Evolutionary conservation across 2,329 filamentous ascomycete genomes (phyloP).

Genomic region (Epichloe scottii): DNA sequence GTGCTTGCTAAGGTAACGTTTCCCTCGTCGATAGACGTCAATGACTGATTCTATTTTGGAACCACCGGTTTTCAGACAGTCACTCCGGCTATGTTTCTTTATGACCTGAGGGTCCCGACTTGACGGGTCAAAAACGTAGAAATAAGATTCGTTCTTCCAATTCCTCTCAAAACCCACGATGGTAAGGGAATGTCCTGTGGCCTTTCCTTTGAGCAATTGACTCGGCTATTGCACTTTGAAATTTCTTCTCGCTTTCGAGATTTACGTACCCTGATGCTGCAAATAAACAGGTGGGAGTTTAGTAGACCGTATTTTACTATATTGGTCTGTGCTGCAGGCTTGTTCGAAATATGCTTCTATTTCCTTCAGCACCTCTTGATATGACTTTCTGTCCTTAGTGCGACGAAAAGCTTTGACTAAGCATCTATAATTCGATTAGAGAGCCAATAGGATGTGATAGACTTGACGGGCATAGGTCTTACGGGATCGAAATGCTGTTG

Average conservation of each 20-base stretch:
- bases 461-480: conserved; percentile 16
- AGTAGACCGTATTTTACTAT: conserved; percentile 55
- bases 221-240: background rate
- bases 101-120: conserved; percentile 58
- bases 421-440: conserved; percentile 29
- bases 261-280: conserved; percentile 56
- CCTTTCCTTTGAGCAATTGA: background rate
- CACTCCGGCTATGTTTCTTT: conserved; percentile 40
- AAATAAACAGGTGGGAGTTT: conserved; percentile 75
- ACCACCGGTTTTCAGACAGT: conserved; percentile 29
- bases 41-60: conserved; percentile 34
- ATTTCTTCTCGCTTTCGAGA: background rate
- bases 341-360: conserved; percentile 64
- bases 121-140: conserved; percentile 83
- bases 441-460: background rate
- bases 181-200: conserved; percentile 69
- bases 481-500: conserved; percentile 53
- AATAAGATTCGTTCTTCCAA: conserved; percentile 47
- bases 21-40: conserved; percentile 60
- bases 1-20: conserved; percentile 55
- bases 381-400: conserved; percentile 27
- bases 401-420: conserved; percentile 49
- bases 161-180: conserved; percentile 73
- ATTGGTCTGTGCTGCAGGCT: conserved; percentile 28
- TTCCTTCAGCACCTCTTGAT: conserved; percentile 48